Evolutionary conservation across 75 land plant genomes (phyloP).

Genomic region (Isoetes taiwanensis): DNA sequence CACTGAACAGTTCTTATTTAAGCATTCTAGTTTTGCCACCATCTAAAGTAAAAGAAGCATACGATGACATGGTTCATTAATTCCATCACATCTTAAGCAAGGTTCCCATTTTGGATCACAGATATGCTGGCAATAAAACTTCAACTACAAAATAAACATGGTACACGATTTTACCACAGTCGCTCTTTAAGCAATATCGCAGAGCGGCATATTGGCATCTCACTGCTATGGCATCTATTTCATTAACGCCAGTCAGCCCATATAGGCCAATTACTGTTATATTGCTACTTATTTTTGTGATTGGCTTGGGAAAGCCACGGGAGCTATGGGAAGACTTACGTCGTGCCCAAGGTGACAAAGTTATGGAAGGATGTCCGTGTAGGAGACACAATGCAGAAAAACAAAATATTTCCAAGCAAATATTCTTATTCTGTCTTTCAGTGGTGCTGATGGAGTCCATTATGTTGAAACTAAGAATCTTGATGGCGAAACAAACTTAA

Average conservation of each 20-base stretch:
- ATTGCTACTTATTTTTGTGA: slow-evolving; percentile 31
- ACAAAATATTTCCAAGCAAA: slow-evolving; percentile 36
- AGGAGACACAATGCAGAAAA: slow-evolving; percentile 35
- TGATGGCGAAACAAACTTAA: slow-evolving; percentile 21
- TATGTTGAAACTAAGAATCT: slow-evolving; percentile 16
- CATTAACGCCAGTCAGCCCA: slow-evolving; percentile 30
- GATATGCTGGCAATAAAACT: slow-evolving; percentile 1
- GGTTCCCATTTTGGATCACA: too few species aligned
- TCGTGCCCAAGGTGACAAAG: slow-evolving; percentile 2
- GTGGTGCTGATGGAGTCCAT: slow-evolving; percentile 13
- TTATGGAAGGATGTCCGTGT: slow-evolving; percentile 29
- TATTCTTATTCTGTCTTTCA: slow-evolving; percentile 28
- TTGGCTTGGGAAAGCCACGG: slow-evolving; percentile 26
- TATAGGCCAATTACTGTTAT: slow-evolving; percentile 26
- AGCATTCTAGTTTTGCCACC: too few species aligned
- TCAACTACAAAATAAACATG: slow-evolving; percentile 28
- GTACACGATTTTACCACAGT: slow-evolving; percentile 31
- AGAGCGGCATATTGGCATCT: slow-evolving; percentile 32
- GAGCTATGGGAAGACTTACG: slow-evolving; percentile 6
- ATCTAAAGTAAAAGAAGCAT: too few species aligned
- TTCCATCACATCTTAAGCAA: too few species aligned
- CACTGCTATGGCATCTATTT: slow-evolving; percentile 18
- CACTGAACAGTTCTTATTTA: too few species aligned
- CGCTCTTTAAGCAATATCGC: slow-evolving; percentile 31
- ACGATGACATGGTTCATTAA: too few species aligned